Conservation (phyloP, 2,329 filamentous ascomycete genomes). For the Aspergillus quadrilineatus region DNA sequence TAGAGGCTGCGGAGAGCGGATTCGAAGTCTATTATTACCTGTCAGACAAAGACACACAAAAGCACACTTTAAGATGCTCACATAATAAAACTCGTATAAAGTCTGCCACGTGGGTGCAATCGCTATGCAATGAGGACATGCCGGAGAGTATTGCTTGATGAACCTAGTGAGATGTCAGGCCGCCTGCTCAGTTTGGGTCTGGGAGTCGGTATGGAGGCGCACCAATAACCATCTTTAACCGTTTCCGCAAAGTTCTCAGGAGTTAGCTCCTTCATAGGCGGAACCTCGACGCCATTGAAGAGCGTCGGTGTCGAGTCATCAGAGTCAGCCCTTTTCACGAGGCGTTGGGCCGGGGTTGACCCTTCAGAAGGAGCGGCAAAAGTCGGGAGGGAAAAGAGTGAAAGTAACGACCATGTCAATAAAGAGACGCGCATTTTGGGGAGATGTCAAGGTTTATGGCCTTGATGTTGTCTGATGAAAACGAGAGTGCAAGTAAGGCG, state of each 20-base stretch:
- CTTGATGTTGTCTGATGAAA: conserved; percentile 14
- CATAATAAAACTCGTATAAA: conserved; percentile 85
- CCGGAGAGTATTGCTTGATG: conserved; percentile 54
- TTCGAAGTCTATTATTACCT: conserved; percentile 66
- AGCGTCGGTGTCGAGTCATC: conserved; percentile 35
- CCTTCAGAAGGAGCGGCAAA: conserved; percentile 31
- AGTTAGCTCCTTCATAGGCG: conserved; percentile 49
- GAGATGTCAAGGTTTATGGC: conserved; percentile 19
- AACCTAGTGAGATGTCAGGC: conserved; percentile 41
- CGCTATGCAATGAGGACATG: conserved; percentile 68
- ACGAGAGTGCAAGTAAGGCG: conserved; percentile 15
- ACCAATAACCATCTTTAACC: conserved; percentile 55
- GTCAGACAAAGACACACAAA: conserved; percentile 22
- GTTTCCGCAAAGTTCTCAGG: conserved; percentile 50
- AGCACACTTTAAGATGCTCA: conserved; percentile 26
- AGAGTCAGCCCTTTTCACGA: conserved; percentile 30
- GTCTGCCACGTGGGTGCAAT: conserved; percentile 88
- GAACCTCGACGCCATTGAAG: conserved; percentile 55
- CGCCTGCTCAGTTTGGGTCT: not conserved
- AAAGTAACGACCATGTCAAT: conserved; percentile 39
- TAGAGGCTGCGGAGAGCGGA: conserved; percentile 56
- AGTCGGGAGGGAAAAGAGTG: conserved; percentile 36
- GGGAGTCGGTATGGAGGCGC: conserved; percentile 20
- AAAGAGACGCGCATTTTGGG: conserved; percentile 40
- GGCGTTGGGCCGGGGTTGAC: conserved; percentile 17